Conservation (phyloP, 2,329 filamentous ascomycete genomes). For the Penicillium italicum region DNA sequence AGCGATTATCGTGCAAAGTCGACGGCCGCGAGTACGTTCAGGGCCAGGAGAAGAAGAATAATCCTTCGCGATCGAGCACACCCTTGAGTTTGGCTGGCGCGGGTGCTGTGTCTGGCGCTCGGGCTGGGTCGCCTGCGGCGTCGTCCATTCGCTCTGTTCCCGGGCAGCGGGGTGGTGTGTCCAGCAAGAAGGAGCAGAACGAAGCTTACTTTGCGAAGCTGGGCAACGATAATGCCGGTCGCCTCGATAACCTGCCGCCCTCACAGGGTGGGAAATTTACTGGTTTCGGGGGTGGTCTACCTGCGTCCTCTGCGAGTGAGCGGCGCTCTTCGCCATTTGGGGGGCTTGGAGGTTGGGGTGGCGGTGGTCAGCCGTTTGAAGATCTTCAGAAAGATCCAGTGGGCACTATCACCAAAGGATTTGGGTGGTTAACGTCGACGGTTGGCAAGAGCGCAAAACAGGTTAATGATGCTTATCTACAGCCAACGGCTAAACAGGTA, state of each 20-base stretch:
- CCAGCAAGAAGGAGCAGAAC: slow-evolving; percentile 62
- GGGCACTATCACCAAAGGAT: slow-evolving; percentile 82
- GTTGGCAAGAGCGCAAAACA: slow-evolving; percentile 88
- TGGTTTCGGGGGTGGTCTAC: slow-evolving; percentile 80
- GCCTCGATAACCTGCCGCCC: slow-evolving; percentile 72
- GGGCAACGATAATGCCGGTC: slow-evolving; percentile 74
- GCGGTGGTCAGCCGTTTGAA: slow-evolving; percentile 62
- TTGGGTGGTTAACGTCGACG: slow-evolving; percentile 87
- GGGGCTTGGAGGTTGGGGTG: slow-evolving; percentile 17
- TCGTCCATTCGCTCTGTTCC: slow-evolving; percentile 22
- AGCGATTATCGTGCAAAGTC: slow-evolving; percentile 78
- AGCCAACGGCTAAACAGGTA: slow-evolving; percentile 87
- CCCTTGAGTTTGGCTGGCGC: slow-evolving; percentile 19
- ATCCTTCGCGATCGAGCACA: slow-evolving; percentile 34
- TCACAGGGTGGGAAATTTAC: slow-evolving; percentile 88
- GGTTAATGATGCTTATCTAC: slow-evolving; percentile 86
- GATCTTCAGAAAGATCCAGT: slow-evolving; percentile 90
- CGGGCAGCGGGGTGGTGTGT: slow-evolving; percentile 26
- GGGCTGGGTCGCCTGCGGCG: slow-evolving; percentile 24
- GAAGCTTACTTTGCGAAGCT: slow-evolving; percentile 88
- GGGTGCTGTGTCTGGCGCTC: slow-evolving; percentile 3
- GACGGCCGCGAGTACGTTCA: slow-evolving; percentile 84
- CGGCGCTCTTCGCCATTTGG: slow-evolving; percentile 22
- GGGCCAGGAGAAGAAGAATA: slow-evolving; percentile 55
- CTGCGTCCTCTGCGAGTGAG: slow-evolving; percentile 45